phyloP scores from a whole-genome alignment of 306 rosid genomes.

The Acacia melanoxylon region DNA sequence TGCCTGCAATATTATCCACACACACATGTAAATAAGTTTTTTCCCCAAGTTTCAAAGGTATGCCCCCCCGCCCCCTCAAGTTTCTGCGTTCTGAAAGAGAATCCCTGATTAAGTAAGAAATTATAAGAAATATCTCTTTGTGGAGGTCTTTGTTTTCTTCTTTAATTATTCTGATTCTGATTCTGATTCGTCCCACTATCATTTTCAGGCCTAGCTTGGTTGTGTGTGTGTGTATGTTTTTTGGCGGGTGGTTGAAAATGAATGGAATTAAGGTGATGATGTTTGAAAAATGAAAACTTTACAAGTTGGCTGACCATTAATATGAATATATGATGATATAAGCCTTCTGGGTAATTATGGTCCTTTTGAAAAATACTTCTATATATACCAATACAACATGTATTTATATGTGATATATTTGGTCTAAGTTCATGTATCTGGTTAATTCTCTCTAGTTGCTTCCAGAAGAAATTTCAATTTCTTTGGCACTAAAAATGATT shows the following conservation, averaged over 20 bases:
- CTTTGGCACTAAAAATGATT: not conserved
- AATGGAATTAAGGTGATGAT: not conserved
- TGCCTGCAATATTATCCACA: constrained; percentile 42
- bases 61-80: not conserved
- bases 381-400: not conserved
- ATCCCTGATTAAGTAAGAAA: not conserved
- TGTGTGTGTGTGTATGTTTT: not conserved
- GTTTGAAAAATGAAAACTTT: not conserved
- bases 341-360: not conserved
- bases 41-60: not conserved
- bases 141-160: not conserved
- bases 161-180: not conserved
- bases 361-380: not conserved
- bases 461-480: not conserved
- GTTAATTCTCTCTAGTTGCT: not conserved
- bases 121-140: not conserved
- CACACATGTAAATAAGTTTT: too few relatives aligned
- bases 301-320: not conserved
- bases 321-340: not conserved
- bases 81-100: not conserved
- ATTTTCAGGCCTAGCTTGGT: not conserved
- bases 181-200: not conserved
- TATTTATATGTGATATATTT: not conserved
- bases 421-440: not conserved
- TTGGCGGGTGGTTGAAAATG: not conserved